Evolutionary conservation across 805 yeast species (phyloP), one percentile per base, ranked within the genome.

Genomic region (Candida krabiensis): DNA sequence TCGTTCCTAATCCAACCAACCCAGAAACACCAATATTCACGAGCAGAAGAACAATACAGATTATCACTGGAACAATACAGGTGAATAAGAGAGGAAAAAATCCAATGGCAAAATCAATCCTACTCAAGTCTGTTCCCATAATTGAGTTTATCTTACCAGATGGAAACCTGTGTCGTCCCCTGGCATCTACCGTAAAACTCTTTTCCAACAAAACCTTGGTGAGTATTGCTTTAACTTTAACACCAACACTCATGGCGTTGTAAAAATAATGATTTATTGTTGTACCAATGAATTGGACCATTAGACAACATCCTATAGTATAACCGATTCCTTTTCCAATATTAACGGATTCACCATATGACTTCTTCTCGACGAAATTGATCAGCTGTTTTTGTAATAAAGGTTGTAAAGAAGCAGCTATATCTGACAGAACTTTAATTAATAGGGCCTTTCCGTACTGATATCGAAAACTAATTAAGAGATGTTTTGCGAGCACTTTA

Each of bases 111-210:
- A 85, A 72, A 59, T 86, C 96, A 22, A 88, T 70, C 58, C 96
- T 77, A 22, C 87, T 73, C 29, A 88, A 65, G 59, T 89, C 96
- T 0, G 95, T 79, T 39, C 90, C 85, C 64, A 88, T 79, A 55
- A 88, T 63, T 9, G 88, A 79, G 25, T 91, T 86, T 39, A 89
- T 72, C 44, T 78, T 80, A 40, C 93, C 86, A 25, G 76, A 70
- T 1, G 95, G 80, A 54, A 67, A 86, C 42, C 71, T 66, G 50
- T 80, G 81, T 34, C 71, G 76, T 4, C 90, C 79, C 36, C 67
- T 70, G 7, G 80, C 73, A 40, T 81, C 78, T 28, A 88, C 67
- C 35, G 60, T 67, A 50, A 85, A 76, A 12, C 87, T 68, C 58
- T 88, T 88, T 33, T 75, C 76, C 43, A 84, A 68, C 14, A 86